phyloP scores from a whole-genome alignment of 495 filamentous ascomycete species.

The Sordaria brevicollis region DNA sequence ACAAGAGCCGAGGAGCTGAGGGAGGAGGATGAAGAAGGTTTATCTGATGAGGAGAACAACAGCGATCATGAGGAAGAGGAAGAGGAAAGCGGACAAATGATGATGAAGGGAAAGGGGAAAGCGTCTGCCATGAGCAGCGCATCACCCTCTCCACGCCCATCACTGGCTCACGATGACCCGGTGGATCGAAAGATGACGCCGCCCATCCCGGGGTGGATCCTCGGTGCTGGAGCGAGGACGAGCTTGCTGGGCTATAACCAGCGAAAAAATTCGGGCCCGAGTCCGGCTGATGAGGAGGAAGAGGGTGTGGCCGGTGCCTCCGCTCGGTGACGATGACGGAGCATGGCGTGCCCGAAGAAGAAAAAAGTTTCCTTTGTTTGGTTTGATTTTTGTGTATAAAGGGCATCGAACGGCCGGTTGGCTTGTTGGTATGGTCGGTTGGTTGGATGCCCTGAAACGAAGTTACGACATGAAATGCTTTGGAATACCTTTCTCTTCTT shows the following conservation, averaged over 20 bases:
- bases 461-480: background rate
- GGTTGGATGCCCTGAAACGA: background rate
- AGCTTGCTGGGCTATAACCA: conserved; percentile 30
- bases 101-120: background rate
- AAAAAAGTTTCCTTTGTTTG: background rate
- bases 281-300: background rate
- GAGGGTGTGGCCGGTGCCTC: background rate
- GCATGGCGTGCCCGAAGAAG: background rate
- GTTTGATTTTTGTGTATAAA: background rate
- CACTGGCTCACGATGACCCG: background rate
- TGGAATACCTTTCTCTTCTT: background rate
- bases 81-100: conserved; percentile 15
- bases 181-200: conserved; percentile 33
- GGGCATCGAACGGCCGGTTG: background rate
- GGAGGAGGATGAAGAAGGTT: conserved; percentile 19
- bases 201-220: conserved; percentile 48
- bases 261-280: conserved; percentile 7
- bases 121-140: background rate
- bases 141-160: background rate
- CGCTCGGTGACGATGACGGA: background rate
- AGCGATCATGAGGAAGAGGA: conserved; percentile 4
- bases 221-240: conserved; percentile 36
- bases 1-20: conserved; percentile 18
- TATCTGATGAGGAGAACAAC: background rate
- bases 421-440: background rate